Evolutionary conservation across 495 filamentous ascomycete genomes (phyloP).

Genomic region (Penicillium verhagenii): DNA sequence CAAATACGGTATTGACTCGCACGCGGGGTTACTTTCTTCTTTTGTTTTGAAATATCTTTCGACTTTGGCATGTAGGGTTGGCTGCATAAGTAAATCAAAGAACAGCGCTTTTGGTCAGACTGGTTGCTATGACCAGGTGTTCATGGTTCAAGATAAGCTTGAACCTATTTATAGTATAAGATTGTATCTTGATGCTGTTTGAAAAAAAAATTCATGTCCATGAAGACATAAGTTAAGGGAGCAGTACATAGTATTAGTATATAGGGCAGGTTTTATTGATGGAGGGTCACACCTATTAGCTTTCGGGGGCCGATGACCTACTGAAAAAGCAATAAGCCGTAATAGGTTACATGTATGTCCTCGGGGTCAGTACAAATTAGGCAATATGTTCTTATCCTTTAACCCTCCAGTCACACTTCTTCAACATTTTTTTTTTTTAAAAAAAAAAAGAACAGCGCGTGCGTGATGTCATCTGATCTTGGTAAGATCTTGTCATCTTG

Average conservation of each 20-base stretch:
- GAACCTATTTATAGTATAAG: too few species aligned
- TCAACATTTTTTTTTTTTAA: neutral
- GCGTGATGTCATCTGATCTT: neutral
- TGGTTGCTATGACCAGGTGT: too few species aligned
- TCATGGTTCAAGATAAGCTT: too few species aligned
- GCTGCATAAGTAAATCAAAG: too few species aligned
- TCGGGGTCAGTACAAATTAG: neutral
- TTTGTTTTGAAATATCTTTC: neutral
- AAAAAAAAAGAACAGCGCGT: too few species aligned
- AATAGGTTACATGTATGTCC: neutral
- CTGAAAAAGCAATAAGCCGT: neutral
- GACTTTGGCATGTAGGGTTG: neutral
- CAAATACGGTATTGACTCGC: conserved; percentile 1
- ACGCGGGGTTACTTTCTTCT: too few species aligned
- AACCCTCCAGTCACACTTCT: neutral
- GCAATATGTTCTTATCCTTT: neutral
- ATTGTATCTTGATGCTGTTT: too few species aligned
- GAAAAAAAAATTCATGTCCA: too few species aligned
- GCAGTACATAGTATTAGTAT: too few species aligned
- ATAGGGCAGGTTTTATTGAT: neutral
- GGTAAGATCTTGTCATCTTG: too few species aligned
- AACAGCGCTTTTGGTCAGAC: too few species aligned
- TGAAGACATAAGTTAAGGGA: too few species aligned
- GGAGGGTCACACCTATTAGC: neutral
- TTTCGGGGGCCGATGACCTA: neutral